Evolutionary conservation across 2,329 filamentous ascomycete genomes (phyloP).

Genomic region (Lachnellula subtilissima): DNA sequence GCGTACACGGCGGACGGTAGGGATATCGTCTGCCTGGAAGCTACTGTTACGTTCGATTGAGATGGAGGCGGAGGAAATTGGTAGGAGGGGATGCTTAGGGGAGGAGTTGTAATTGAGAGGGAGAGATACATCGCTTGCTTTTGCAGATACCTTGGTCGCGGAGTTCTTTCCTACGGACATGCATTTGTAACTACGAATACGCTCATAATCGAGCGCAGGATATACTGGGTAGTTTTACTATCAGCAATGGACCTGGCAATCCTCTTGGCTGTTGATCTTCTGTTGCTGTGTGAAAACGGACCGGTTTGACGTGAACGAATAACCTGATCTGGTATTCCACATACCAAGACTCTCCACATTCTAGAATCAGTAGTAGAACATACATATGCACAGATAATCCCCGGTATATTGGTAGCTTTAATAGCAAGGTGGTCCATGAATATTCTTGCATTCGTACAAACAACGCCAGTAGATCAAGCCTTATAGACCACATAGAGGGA

Average conservation of each 20-base stretch:
- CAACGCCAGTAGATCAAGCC: conserved; percentile 3
- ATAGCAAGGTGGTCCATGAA: neutral
- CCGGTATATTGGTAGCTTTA: neutral
- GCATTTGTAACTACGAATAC: conserved; percentile 14
- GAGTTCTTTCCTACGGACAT: conserved; percentile 15
- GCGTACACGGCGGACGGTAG: conserved; percentile 69
- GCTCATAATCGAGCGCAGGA: neutral
- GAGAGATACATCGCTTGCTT: conserved; percentile 14
- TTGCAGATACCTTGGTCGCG: conserved; percentile 19
- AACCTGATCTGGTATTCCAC: no score
- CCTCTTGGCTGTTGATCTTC: no score
- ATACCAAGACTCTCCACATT: no score
- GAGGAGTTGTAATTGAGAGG: neutral
- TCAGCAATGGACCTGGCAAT: neutral
- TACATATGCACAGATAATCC: no score
- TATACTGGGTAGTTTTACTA: neutral
- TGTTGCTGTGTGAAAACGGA: no score
- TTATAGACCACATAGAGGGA: neutral
- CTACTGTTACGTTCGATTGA: conserved; percentile 57
- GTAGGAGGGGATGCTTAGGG: neutral
- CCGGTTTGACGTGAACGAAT: no score
- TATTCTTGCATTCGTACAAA: neutral
- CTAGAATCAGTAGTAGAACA: no score
- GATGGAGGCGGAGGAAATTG: neutral
- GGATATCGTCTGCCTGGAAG: conserved; percentile 82